Conservation (phyloP, 352 stramenopile genomes). For the Phytophthora sansomeana region DNA sequence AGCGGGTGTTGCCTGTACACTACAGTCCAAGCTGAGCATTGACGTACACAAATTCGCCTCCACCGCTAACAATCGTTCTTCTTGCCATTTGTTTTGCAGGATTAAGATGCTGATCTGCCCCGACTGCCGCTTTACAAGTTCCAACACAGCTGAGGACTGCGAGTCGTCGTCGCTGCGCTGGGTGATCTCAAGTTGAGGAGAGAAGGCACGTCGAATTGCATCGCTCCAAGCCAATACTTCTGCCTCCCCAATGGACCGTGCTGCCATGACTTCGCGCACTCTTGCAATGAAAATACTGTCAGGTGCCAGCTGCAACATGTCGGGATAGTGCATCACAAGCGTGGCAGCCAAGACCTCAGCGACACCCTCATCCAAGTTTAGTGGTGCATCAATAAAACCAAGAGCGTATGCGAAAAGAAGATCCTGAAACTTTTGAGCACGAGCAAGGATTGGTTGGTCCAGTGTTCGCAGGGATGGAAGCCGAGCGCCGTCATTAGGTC, state of each 20-base stretch:
- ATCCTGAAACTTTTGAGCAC: too few species aligned
- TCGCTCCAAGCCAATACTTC: neutral
- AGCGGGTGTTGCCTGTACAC: too few species aligned
- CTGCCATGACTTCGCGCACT: conserved; percentile 4
- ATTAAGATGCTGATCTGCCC: conserved; percentile 10
- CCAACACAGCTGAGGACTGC: neutral
- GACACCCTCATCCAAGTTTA: conserved; percentile 10
- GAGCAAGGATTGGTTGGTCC: too few species aligned
- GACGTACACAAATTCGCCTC: neutral
- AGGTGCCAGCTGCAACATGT: neutral
- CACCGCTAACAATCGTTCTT: conserved; percentile 16
- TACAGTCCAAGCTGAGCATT: too few species aligned
- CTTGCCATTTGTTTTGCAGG: conserved; percentile 17
- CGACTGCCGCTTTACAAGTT: conserved; percentile 10
- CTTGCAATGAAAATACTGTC: conserved; percentile 3
- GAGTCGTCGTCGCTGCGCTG: neutral
- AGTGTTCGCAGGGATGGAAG: too few species aligned
- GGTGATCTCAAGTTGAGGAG: neutral
- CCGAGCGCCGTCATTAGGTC: too few species aligned
- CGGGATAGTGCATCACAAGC: conserved; percentile 16
- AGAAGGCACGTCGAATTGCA: neutral
- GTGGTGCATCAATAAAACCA: too few species aligned
- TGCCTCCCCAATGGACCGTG: too few species aligned
- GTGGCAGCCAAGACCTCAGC: conserved; percentile 9
- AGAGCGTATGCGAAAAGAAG: too few species aligned